Evolutionary conservation across 306 rosid genomes (phyloP), one percentile per base, ranked within the genome.

Genomic region (Casuarina glauca): DNA sequence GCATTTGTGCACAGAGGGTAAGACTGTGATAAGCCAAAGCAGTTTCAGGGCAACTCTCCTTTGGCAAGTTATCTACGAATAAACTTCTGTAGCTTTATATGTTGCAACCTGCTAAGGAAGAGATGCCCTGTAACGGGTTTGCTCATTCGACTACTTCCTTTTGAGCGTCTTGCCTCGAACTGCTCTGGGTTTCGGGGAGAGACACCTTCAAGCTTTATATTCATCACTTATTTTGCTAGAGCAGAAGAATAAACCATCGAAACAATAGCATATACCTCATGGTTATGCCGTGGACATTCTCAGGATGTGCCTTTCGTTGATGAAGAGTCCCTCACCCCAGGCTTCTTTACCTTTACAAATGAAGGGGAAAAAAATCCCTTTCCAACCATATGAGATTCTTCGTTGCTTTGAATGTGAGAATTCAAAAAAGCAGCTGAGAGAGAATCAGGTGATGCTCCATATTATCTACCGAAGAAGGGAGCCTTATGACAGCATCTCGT

Each of bases 41-140:
- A 85, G 82, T 83, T 62, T 74, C 38, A 79, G 87, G 89, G 84
- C 87, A 85, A 81, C 93, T 85, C 89, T 89, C 84, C 92, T 73
- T 88, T 90, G 86, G 88, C 92, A 84, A 76, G 86, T 80, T 46
- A 17, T 72, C 43, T 63, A 69, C 15, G 76, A 57, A 10, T 32
- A 8, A 42, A 0, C 35, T 57, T 35, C 20, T 50, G 50, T 60
- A 41, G 53, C 26, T 78, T 48, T 4, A 9, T 26, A 4, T 26
- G 17, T 4, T 55, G 49, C 74, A 49, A 76, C 84, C 43, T 83
- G 93, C 90, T 81, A 85, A 41, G 72, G 72, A 76, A 87, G 86
- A 78, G 83, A 13, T 36, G 80, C 85, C 89, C 86, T 80, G 78
- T 55, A 80, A 86, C 84, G 75, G 77, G 20, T 72, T 79, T 83